A percentile compares a stretch with the other conserved stretches of the same genome.
These are phyloP conservation scores for Populus euphratica DNA, from an alignment of 345 rosid species.

Conservation along the genomic window DNA sequence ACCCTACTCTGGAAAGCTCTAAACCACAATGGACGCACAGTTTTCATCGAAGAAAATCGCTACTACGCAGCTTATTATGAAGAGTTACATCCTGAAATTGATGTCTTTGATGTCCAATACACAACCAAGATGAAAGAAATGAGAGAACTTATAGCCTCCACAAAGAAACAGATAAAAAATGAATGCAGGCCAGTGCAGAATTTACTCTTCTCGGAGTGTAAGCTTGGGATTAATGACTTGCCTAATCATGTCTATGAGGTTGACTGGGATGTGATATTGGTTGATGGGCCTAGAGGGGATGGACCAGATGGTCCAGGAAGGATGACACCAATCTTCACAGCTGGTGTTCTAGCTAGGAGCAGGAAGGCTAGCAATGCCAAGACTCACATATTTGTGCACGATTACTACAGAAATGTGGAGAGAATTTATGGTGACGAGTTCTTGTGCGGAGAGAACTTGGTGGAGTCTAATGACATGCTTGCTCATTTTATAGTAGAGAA, in stretches of 20 bases:
- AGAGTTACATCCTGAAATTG: constrained; percentile 84
- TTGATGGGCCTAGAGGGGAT: constrained; percentile 95
- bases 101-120: constrained; percentile 89
- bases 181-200: constrained; percentile 95
- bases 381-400: constrained; percentile 85
- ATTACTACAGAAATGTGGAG: constrained; percentile 78
- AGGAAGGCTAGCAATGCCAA: constrained; percentile 66
- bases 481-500: constrained; percentile 88
- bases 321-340: constrained; percentile 86
- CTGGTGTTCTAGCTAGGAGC: constrained; percentile 87
- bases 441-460: constrained; percentile 73
- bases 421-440: constrained; percentile 77
- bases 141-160: constrained; percentile 51
- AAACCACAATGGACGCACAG: constrained; percentile 82
- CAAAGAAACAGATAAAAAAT: constrained; percentile 51
- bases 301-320: constrained; percentile 70
- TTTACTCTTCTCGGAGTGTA: constrained; percentile 81
- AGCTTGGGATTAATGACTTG: constrained; percentile 75
- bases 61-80: constrained; percentile 93
- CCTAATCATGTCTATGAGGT: constrained; percentile 93
- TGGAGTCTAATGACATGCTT: constrained; percentile 57
- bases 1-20: constrained; percentile 93
- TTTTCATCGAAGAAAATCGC: constrained; percentile 84
- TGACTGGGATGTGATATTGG: constrained; percentile 89
- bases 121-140: constrained; percentile 69